These are phyloP conservation scores for Hemileia vastatrix DNA, from an alignment of 1,284 basidiomycete genomes.

Conservation along the genomic window DNA sequence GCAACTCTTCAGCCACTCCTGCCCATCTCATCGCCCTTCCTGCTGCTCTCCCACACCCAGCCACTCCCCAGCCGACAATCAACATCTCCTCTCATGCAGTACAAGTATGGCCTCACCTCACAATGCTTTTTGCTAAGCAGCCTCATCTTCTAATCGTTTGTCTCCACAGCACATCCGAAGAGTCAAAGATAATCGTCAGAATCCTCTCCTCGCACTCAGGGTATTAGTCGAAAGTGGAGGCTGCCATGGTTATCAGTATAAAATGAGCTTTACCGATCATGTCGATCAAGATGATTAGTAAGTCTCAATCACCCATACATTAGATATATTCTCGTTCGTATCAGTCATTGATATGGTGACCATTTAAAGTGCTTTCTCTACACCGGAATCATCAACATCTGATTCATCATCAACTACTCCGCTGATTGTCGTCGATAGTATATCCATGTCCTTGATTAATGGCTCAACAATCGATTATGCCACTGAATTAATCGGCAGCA, in stretches of 20 bases:
- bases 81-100: too few species aligned
- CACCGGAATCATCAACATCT: neutral
- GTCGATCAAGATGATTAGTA: conserved; percentile 68
- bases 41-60: too few species aligned
- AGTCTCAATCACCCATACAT: conserved; percentile 37
- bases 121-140: too few species aligned
- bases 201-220: conserved; percentile 58
- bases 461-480: conserved; percentile 77
- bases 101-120: too few species aligned
- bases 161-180: conserved; percentile 9
- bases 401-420: too few species aligned
- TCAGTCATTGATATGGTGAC: neutral
- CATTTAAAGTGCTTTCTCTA: neutral
- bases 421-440: conserved; percentile 61
- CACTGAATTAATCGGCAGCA: conserved; percentile 80
- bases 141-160: too few species aligned
- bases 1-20: too few species aligned
- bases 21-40: too few species aligned
- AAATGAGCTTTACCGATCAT: conserved; percentile 61
- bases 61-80: too few species aligned
- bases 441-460: conserved; percentile 66
- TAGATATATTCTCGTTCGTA: neutral
- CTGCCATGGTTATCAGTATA: conserved; percentile 88
- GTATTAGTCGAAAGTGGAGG: conserved; percentile 78
- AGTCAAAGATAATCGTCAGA: conserved; percentile 1